Base-by-base conservation (phyloP, 176 grass and related monocot species). In the Paspalum vaginatum region DNA sequence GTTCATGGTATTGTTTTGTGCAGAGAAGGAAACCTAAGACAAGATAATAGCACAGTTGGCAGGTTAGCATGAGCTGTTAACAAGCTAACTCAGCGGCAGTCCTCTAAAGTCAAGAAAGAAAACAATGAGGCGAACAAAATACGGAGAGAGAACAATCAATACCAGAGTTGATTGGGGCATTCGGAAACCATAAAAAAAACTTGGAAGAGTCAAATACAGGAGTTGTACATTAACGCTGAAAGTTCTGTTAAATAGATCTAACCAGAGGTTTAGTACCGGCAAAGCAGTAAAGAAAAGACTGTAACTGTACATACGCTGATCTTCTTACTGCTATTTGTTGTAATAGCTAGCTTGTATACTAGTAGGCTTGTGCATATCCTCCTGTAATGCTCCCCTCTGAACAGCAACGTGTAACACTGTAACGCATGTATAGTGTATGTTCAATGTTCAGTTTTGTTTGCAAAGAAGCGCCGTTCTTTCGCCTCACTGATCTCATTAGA, bases 11-110 rank as follows among this genome's bases (percentile, higher is more conserved):
- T 55, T 37, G 11, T 60, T 61, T 51, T 41, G 16, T 53, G 78
- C 65, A 89, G 87, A 75, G 75, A 78, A 77, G 78, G 72, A 89
- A 89, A 66, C 21, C 42, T 11, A 68, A 72, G 42, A 37, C 43
- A 21, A 82, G 73, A 78, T 82, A 57, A 52, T 40, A 65, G 15
- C 22, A 48, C 41, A 22, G 9, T 4, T 71, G 49, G 3, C 58
- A 44, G 45, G 8, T 71, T 66, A 50, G 32, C 32, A 49, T 83
- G 73, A 26, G 16, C 66, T 68, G 61, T 22, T 79, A 70, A 81
- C 21, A 81, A 65, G 21, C 71, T 89, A 85, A 85, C 70, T 56
- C 65, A 27, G 8, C 8, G 21, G 20, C 9, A 26, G 47, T 20
- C 51, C 42, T 59, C 21, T 17, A 18, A 70, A 72, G 25, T 40